Evolutionary conservation across 2,329 filamentous ascomycete species (phyloP).

Genomic region (Lachnellula subtilissima): DNA sequence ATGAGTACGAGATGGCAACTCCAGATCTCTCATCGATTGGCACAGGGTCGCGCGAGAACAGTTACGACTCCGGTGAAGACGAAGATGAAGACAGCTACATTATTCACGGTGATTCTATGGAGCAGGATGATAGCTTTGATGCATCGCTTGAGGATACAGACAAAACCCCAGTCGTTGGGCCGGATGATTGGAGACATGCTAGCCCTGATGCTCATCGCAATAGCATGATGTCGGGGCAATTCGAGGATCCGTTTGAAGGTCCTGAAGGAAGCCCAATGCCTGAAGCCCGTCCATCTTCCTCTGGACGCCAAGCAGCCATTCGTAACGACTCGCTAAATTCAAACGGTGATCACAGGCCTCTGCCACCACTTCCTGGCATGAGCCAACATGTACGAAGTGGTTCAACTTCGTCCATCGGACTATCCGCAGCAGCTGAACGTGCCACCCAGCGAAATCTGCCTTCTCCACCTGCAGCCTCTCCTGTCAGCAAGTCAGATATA

Average conservation of each 20-base stretch:
- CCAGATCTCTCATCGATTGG: constrained; percentile 91
- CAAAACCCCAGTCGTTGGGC: constrained; percentile 96
- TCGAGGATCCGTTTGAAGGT: constrained; percentile 62
- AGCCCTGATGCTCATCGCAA: constrained; percentile 39
- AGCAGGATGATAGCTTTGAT: constrained; percentile 82
- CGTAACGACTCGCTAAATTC: constrained; percentile 72
- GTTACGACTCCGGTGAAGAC: constrained; percentile 80
- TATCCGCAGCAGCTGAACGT: constrained; percentile 68
- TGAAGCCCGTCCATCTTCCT: constrained; percentile 35
- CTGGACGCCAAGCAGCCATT: constrained; percentile 48
- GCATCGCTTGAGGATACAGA: constrained; percentile 92
- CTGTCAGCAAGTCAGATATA: constrained; percentile 70
- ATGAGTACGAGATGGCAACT: constrained; percentile 97
- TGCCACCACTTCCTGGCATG: constrained; percentile 77
- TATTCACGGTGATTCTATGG: constrained; percentile 49
- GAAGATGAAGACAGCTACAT: constrained; percentile 61
- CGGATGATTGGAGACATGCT: constrained; percentile 89
- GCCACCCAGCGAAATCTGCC: constrained; percentile 67
- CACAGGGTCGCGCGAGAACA: constrained; percentile 85
- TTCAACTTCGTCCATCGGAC: constrained; percentile 55
- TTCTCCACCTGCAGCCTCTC: constrained; percentile 63
- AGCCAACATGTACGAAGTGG: constrained; percentile 37
- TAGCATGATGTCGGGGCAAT: constrained; percentile 22
- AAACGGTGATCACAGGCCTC: constrained; percentile 74
- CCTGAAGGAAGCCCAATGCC: constrained; percentile 63